phyloP scores from a whole-genome alignment of 257 asterid genomes.

The Haberlea rhodopensis region DNA sequence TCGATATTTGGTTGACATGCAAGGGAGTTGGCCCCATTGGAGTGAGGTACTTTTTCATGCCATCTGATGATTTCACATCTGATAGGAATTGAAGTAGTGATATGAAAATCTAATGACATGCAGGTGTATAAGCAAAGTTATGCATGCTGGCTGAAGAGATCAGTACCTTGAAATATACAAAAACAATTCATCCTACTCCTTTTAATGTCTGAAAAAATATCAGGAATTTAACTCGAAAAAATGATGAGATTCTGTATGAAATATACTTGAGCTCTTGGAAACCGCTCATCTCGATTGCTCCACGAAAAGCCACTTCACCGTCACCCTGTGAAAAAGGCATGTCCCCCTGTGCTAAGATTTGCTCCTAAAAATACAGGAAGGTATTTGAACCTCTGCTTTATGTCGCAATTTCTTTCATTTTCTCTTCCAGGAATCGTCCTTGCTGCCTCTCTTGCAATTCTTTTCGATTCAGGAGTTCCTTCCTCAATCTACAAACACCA shows the following conservation, averaged over 20 bases:
- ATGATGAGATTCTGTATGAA: slow-evolving; percentile 16
- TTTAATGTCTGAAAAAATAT: background rate
- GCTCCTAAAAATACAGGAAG: slow-evolving; percentile 98
- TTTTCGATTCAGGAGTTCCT: slow-evolving; percentile 81
- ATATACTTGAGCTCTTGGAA: slow-evolving; percentile 93
- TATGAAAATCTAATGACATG: background rate
- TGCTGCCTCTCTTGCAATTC: slow-evolving; percentile 83
- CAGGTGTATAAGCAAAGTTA: background rate
- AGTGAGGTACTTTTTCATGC: slow-evolving; percentile 90
- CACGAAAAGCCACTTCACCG: slow-evolving; percentile 92
- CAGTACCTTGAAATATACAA: background rate
- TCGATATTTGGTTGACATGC: slow-evolving; percentile 90
- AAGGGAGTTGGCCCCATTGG: slow-evolving; percentile 95
- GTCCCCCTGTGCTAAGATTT: slow-evolving; percentile 94
- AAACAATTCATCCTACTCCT: background rate
- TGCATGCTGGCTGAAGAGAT: background rate
- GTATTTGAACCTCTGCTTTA: slow-evolving; percentile 94
- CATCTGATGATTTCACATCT: slow-evolving; percentile 89
- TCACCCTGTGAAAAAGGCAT: slow-evolving; percentile 99
- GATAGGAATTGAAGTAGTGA: slow-evolving; percentile 15
- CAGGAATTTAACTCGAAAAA: background rate
- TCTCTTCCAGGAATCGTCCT: slow-evolving; percentile 95
- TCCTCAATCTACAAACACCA: slow-evolving; percentile 54
- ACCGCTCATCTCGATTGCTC: slow-evolving; percentile 98
- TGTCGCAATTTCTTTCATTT: slow-evolving; percentile 95